These are phyloP conservation scores for Taphrina pruni DNA, from an alignment of 1,139 yeast species.

Conservation along the genomic window DNA sequence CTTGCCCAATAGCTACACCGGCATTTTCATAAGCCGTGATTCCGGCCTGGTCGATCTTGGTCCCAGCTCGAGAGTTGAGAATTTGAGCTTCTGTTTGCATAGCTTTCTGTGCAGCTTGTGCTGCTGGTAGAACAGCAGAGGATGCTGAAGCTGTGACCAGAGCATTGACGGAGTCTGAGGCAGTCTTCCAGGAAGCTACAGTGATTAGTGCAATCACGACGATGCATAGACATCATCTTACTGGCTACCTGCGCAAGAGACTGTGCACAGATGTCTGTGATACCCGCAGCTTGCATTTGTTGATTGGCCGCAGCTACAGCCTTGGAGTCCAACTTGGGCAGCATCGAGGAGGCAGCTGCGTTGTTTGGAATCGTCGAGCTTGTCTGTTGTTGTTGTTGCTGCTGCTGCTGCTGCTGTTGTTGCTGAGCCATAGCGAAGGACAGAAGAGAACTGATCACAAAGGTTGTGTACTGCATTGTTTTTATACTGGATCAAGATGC, in stretches of 20 bases:
- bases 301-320: conserved; percentile 29
- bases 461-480: neutral
- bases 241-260: conserved; percentile 32
- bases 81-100: conserved; percentile 24
- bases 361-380: neutral
- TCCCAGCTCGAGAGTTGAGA: conserved; percentile 24
- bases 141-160: conserved; percentile 11
- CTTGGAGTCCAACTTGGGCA: conserved; percentile 34
- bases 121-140: conserved; percentile 34
- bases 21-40: conserved; percentile 33
- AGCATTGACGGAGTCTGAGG: conserved; percentile 26
- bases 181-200: conserved; percentile 29
- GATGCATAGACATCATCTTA: neutral
- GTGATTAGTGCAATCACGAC: neutral
- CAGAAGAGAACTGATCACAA: neutral
- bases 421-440: conserved; percentile 16
- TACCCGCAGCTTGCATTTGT: conserved; percentile 35
- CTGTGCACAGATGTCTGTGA: conserved; percentile 38
- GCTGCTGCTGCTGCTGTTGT: conserved; percentile 14
- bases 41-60: conserved; percentile 28
- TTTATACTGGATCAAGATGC: neutral
- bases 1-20: conserved; percentile 35
- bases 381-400: conserved; percentile 7
- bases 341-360: conserved; percentile 1
- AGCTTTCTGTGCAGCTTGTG: conserved; percentile 32